Evolutionary conservation across 805 yeast species (phyloP).

Genomic region (Wickerhamiella brachini): DNA sequence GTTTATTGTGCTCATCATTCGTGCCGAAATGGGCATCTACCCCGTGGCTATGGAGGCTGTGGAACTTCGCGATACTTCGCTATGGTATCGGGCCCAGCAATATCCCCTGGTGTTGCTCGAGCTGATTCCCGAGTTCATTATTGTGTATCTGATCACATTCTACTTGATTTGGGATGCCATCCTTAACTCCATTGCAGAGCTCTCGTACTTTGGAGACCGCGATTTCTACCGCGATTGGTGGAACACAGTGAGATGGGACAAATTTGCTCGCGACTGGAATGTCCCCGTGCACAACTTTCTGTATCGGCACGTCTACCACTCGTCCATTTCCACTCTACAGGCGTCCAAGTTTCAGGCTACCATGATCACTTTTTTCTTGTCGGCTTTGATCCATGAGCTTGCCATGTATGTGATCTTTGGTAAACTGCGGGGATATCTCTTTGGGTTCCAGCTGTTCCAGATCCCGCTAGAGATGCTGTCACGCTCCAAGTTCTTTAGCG

Average conservation of each 20-base stretch:
- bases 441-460: conserved; percentile 76
- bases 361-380: conserved; percentile 42
- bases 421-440: conserved; percentile 64
- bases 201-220: conserved; percentile 76
- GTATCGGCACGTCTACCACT: conserved; percentile 86
- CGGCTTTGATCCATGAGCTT: conserved; percentile 76
- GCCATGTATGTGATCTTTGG: conserved; percentile 84
- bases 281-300: conserved; percentile 83
- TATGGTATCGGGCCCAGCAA: conserved; percentile 29
- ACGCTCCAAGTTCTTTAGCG: conserved; percentile 42
- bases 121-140: conserved; percentile 64
- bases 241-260: conserved; percentile 89
- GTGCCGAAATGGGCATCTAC: conserved; percentile 62
- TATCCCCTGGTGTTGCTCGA: conserved; percentile 55
- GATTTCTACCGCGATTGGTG: conserved; percentile 96
- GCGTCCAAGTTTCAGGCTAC: conserved; percentile 59
- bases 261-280: conserved; percentile 90
- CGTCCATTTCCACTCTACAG: conserved; percentile 63
- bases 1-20: conserved; percentile 63
- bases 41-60: conserved; percentile 56
- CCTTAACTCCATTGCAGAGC: conserved; percentile 77
- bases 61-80: conserved; percentile 35
- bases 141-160: conserved; percentile 64
- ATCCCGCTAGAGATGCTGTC: conserved; percentile 61
- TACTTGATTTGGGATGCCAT: conserved; percentile 94